These are phyloP conservation scores for Tephrocybe sp. DNA, from an alignment of 768 basidiomycete species.

Conservation along the genomic window DNA sequence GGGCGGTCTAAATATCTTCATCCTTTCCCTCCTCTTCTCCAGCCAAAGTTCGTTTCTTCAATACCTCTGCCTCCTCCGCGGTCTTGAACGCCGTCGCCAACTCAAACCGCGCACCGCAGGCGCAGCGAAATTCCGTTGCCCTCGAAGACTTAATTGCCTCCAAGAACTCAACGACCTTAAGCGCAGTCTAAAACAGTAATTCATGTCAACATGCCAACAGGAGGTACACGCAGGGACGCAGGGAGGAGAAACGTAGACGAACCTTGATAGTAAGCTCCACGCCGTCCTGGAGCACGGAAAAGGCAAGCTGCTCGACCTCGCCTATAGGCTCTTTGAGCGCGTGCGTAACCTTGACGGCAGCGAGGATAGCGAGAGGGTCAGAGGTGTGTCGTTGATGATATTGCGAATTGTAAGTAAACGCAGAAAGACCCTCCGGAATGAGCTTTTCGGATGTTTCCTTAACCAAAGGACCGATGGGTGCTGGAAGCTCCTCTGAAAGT, in stretches of 20 bases:
- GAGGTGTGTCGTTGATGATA: conserved; percentile 65
- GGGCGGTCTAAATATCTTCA: neutral
- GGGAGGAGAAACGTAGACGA: too few species aligned
- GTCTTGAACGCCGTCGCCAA: conserved; percentile 69
- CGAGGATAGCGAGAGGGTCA: conserved; percentile 54
- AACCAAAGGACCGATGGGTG: conserved; percentile 49
- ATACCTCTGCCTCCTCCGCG: conserved; percentile 42
- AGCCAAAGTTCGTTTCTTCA: conserved; percentile 29
- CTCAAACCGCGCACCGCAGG: conserved; percentile 51
- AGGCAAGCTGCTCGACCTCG: conserved; percentile 61
- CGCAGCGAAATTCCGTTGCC: conserved; percentile 57
- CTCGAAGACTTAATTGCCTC: conserved; percentile 47
- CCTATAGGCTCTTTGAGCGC: conserved; percentile 45
- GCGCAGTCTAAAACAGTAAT: conserved; percentile 43
- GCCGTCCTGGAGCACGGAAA: conserved; percentile 43
- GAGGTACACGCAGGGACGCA: neutral
- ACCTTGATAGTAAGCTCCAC: conserved; percentile 50
- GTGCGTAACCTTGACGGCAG: conserved; percentile 55
- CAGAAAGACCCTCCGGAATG: conserved; percentile 53
- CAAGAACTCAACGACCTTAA: conserved; percentile 48
- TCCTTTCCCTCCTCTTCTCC: conserved; percentile 12
- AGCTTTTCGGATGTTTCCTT: conserved; percentile 44
- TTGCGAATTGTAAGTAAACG: conserved; percentile 71
- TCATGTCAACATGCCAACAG: neutral
- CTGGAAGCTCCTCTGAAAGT: conserved; percentile 39